Evolutionary conservation across 371 early-diverging fungal species (phyloP), one percentile per base, ranked within the genome.

Genomic region (Circinella umbellata): DNA sequence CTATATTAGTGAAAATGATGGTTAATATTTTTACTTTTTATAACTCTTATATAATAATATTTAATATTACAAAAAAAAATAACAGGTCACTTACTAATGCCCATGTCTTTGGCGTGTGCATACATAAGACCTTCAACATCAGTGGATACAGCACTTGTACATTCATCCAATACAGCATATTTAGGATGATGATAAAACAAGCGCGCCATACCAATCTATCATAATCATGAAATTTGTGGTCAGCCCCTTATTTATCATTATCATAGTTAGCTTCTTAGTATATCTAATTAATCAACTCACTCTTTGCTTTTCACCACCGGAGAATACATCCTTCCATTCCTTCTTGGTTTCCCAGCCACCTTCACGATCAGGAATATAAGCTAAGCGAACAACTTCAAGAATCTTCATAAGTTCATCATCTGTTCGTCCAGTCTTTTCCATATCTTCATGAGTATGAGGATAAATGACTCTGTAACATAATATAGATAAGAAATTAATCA

Each of bases 101-200:
- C 93, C 59, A 93, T 81, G 61, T 89, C 88, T 74, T 93, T 94
- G 20, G 96, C 94, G 76, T 94, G 91, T 53, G 88, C 89, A 84
- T 96, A 96, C 93, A 96, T 93, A 60, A 94, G 78, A 5, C 91
- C 89, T 77, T 96, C 97, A 37, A 95, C 93, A 73, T 96, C 97
- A 53, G 93, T 88, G 61, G 89, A 89, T 11, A 96, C 95, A 8
- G 95, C 94, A 49, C 91, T 90, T 4, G 96, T 96, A 76, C 92
- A 91, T 80, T 92, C 92, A 73, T 92, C 92, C 68, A 92, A 74
- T 35, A 92, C 88, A 38, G 92, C 92, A 77, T 85, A 96, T 70
- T 89, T 87, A 27, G 96, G 95, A 73, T 86, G 86, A 76, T 96
- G 96, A 78, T 95, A 96, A 75, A 90, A 92, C 57, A 93, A 73